A percentile compares a stretch with the other conserved stretches of the same genome.
These are phyloP conservation scores for Mycotypha africana DNA, from an alignment of 371 early-diverging fungal species.

Conservation along the genomic window DNA sequence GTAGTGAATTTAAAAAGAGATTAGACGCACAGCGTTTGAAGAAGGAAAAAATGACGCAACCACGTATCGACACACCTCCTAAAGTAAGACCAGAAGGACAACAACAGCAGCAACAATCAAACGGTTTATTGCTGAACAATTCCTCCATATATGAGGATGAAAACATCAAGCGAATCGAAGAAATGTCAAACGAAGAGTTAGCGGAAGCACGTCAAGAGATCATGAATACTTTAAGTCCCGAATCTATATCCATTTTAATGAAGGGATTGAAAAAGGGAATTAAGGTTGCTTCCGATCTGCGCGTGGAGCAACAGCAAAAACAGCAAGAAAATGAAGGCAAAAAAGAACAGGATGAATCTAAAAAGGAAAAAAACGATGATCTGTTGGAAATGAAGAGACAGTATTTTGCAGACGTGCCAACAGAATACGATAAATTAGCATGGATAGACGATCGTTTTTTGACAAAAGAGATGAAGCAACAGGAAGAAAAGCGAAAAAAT, in stretches of 20 bases:
- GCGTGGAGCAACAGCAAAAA: conserved; percentile 5
- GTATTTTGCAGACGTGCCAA: conserved; percentile 49
- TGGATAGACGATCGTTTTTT: conserved; percentile 58
- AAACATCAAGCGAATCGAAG: conserved; percentile 45
- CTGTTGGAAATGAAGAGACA: conserved; percentile 46
- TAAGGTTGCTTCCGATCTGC: conserved; percentile 9
- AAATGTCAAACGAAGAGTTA: conserved; percentile 61
- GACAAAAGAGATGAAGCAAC: conserved; percentile 2
- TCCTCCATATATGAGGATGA: conserved; percentile 35
- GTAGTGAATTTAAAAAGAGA: conserved; percentile 39
- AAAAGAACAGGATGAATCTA: conserved; percentile 1
- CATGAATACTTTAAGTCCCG: conserved; percentile 49
- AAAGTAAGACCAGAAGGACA: conserved; percentile 1
- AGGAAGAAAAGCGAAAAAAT: neutral
- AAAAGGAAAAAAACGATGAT: conserved; percentile 42
- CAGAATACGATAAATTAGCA: conserved; percentile 63
- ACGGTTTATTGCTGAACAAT: neutral
- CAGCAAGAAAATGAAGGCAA: conserved; percentile 14
- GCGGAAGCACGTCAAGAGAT: conserved; percentile 56
- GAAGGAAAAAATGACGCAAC: conserved; percentile 2
- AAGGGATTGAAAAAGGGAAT: conserved; percentile 18
- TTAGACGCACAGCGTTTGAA: conserved; percentile 12
- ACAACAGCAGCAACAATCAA: neutral
- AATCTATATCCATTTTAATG: conserved; percentile 43
- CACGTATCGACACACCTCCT: conserved; percentile 13